These are phyloP conservation scores for Lippia alba DNA, from an alignment of 305 asterid genomes.

Conservation along the genomic window DNA sequence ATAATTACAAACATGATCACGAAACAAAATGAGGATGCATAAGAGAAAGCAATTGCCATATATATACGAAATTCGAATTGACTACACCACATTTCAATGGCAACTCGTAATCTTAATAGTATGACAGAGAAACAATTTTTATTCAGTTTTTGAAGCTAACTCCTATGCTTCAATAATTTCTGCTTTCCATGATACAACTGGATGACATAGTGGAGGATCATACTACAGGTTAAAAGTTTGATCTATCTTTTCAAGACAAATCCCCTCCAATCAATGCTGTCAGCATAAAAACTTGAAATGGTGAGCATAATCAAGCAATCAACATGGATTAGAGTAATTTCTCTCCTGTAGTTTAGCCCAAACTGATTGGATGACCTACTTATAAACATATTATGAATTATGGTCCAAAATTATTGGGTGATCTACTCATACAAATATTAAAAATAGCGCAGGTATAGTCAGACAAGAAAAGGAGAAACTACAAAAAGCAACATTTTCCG, in stretches of 20 bases:
- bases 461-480: neutral
- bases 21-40: no score
- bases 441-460: conserved; percentile 13
- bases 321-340: neutral
- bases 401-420: neutral
- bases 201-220: no score
- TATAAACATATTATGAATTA: neutral
- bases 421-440: neutral
- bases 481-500: neutral
- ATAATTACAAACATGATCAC: conserved; percentile 11
- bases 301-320: conserved; percentile 6
- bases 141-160: no score
- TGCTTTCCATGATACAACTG: no score
- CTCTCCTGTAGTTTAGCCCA: conserved; percentile 6
- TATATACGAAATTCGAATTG: no score
- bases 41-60: no score
- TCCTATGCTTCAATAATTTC: no score
- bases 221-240: no score
- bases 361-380: conserved; percentile 10
- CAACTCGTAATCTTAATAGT: no score
- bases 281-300: conserved; percentile 6
- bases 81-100: no score
- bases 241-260: conserved; percentile 9
- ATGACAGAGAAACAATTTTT: no score
- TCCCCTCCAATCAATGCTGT: conserved; percentile 17